A percentile compares a stretch with the other conserved stretches of the same genome.
phyloP scores from a whole-genome alignment of 805 yeast genomes.

The Candida bentonensis region DNA sequence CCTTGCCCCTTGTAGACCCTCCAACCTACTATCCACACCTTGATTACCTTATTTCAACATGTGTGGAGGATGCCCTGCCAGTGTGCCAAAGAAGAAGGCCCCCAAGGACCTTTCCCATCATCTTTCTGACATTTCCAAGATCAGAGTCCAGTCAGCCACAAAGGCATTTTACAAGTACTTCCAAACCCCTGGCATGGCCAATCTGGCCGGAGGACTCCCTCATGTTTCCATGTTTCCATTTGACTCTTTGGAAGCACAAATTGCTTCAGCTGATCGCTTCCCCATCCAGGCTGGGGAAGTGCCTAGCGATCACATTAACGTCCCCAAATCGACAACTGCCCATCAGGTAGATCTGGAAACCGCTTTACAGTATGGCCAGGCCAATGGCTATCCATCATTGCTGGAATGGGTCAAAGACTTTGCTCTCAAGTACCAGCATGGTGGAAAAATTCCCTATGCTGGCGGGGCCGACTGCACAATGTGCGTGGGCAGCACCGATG shows the following conservation, averaged over 20 bases:
- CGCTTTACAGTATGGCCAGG: constrained; percentile 80
- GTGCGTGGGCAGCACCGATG: constrained; percentile 16
- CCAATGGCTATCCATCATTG: constrained; percentile 70
- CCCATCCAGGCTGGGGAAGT: background rate
- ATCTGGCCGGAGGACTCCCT: constrained; percentile 16
- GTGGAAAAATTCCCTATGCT: constrained; percentile 6
- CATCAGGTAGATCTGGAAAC: constrained; percentile 33
- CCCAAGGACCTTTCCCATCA: constrained; percentile 13
- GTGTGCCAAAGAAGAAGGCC: constrained; percentile 1
- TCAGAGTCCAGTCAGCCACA: constrained; percentile 14
- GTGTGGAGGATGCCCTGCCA: background rate
- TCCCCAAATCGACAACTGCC: constrained; percentile 28
- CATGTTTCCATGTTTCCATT: constrained; percentile 14
- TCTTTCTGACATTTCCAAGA: constrained; percentile 10
- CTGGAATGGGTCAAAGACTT: constrained; percentile 46
- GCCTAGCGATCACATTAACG: constrained; percentile 19
- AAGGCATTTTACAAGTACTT: constrained; percentile 16
- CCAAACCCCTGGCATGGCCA: constrained; percentile 12
- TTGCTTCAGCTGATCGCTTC: background rate
- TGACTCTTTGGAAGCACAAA: constrained; percentile 2
- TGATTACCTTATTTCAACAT: too few relatives aligned
- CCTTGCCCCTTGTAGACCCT: too few relatives aligned
- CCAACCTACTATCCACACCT: too few relatives aligned
- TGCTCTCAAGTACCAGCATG: constrained; percentile 27
- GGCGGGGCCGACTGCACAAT: constrained; percentile 12